These are phyloP conservation scores for Nadsonia commutata DNA, from an alignment of 1,139 yeast genomes.

Conservation along the genomic window DNA sequence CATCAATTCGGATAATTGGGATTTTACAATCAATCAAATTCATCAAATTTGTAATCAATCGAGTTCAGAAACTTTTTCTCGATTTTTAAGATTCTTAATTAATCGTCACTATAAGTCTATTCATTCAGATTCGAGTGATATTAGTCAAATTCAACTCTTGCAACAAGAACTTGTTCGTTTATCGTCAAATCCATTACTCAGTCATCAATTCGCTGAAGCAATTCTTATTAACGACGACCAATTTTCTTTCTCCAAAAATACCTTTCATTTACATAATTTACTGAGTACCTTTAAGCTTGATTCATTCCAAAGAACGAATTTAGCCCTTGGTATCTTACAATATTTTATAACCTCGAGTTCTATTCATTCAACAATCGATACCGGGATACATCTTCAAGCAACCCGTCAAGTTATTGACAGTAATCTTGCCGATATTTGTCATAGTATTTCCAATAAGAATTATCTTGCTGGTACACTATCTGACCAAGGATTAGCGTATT, in stretches of 20 bases:
- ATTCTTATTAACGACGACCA: slow-evolving; percentile 16
- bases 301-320: slow-evolving; percentile 9
- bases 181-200: slow-evolving; percentile 15
- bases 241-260: slow-evolving; percentile 15
- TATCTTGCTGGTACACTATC: slow-evolving; percentile 1
- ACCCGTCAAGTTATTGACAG: not conserved
- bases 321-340: slow-evolving; percentile 6
- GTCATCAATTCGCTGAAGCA: slow-evolving; percentile 17
- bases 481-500: not conserved
- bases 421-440: not conserved
- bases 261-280: slow-evolving; percentile 7
- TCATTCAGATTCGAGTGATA: slow-evolving; percentile 18
- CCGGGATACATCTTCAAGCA: not conserved
- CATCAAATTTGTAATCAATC: slow-evolving; percentile 25
- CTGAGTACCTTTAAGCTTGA: slow-evolving; percentile 12
- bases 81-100: slow-evolving; percentile 26
- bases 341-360: not conserved
- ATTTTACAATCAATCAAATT: slow-evolving; percentile 32
- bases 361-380: not conserved
- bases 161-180: slow-evolving; percentile 12
- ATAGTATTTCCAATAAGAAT: slow-evolving; percentile 1
- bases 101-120: slow-evolving; percentile 16
- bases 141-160: slow-evolving; percentile 10
- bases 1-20: slow-evolving; percentile 29
- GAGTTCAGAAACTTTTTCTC: slow-evolving; percentile 22